Evolutionary conservation across 805 yeast genomes (phyloP), one percentile per base, ranked within the genome.

Genomic region (Saturnispora halmiae): DNA sequence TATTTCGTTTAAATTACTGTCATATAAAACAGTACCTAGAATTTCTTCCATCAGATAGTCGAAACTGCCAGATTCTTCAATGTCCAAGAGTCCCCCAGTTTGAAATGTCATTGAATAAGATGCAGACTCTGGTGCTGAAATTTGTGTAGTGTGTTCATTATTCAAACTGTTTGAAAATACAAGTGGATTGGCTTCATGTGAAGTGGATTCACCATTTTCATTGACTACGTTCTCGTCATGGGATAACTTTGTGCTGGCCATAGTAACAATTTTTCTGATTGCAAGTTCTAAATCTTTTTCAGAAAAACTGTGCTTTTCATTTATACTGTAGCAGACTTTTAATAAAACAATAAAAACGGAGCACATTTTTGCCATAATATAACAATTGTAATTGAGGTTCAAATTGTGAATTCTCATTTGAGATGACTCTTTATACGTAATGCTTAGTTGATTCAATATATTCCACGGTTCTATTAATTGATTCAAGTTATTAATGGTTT

Each of bases 371-470:
- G 33, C 33, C 6, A 30, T 15, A 5, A 15, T 6, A 13, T 15
- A 30, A 15, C 33, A 30, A 21, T 30, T 30, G 19, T 30, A 30
- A 30, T 30, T 30, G 11, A 30, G 31, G 15, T 28, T n/a, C n/a
- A n/a, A n/a, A n/a, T n/a, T n/a, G n/a, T n/a, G n/a, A n/a, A n/a
- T n/a, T n/a, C n/a, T n/a, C n/a, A n/a, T n/a, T n/a, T n/a, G n/a
- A n/a, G n/a, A n/a, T n/a, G n/a, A n/a, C n/a, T n/a, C 14, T 28
- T 28, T 9, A 28, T n/a, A 7, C 15, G 13, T 14, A 7, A 7
- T 10, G 9, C 26, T 10, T 24, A 7, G 26, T 7, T 24, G 33
- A 6, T 30, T 30, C 16, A 18, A 30, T 15, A 11, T 19, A 15
- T 30, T 11, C 20, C 6, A 11, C 6, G 20, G 7, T n/a, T n/a